Evolutionary conservation across 805 yeast genomes (phyloP).

Genomic region (Yueomyces sinensis): DNA sequence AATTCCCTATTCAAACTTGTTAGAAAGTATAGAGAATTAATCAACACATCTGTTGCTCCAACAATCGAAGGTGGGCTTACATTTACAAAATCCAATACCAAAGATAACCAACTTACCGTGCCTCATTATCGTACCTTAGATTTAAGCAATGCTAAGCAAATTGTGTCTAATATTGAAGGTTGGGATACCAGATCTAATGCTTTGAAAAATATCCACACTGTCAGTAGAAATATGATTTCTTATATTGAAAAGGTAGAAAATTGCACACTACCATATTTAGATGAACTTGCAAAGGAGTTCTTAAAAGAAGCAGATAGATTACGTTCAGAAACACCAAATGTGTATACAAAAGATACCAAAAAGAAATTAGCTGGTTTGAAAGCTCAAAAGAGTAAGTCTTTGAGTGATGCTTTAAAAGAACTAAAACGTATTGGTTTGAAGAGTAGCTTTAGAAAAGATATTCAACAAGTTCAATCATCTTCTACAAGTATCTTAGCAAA

Average conservation of each 20-base stretch:
- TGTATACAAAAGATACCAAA: constrained; percentile 59
- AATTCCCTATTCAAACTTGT: constrained; percentile 70
- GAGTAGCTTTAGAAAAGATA: constrained; percentile 49
- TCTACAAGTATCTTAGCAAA: constrained; percentile 50
- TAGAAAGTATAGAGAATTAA: constrained; percentile 59
- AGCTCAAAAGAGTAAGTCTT: constrained; percentile 64
- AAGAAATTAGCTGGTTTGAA: constrained; percentile 57
- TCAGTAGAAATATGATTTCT: constrained; percentile 42
- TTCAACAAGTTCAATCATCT: constrained; percentile 47
- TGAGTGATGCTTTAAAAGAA: constrained; percentile 68
- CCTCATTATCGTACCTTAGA: constrained; percentile 2
- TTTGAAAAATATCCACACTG: constrained; percentile 35
- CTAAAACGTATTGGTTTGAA: constrained; percentile 67
- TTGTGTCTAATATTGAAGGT: constrained; percentile 26
- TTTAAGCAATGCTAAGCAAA: constrained; percentile 5
- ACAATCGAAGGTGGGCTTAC: constrained; percentile 51
- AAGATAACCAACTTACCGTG: too few relatives aligned
- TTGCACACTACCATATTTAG: constrained; percentile 35
- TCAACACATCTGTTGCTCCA: constrained; percentile 37
- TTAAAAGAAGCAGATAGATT: constrained; percentile 47
- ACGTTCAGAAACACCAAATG: constrained; percentile 65
- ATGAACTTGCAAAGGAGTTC: constrained; percentile 41
- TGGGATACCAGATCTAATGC: constrained; percentile 49
- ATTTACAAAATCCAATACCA: constrained; percentile 1
- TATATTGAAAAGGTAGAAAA: constrained; percentile 26